Base-by-base conservation (phyloP, 768 basidiomycete species). In the Dacryopinax primogenitus region DNA sequence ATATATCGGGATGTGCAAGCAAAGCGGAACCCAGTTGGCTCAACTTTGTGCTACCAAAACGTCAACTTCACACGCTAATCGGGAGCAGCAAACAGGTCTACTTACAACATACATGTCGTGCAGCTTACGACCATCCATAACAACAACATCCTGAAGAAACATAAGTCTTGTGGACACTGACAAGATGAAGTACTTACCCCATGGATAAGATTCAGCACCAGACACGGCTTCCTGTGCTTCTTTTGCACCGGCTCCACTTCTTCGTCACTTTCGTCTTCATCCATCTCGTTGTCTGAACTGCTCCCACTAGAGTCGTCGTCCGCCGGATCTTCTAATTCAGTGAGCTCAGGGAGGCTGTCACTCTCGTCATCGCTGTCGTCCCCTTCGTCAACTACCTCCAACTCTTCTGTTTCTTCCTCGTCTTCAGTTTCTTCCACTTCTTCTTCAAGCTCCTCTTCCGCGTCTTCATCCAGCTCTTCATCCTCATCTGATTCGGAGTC, bases 1-100 rank as follows among this genome's bases (percentile, higher is more conserved):
- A 58, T 58, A 30, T 58, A 58, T 26, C 51, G 51, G 26, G 51
- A 58, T 2, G 51, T 58, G 51, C 51, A 58, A 32, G 51, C 51
- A 30, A 58, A 28, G 3, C 51, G 11, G 51, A 58, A 58, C 9
- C 51, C 51, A 3, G 3, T 58, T 15, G 51, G 51, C 4, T 58
- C 51, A 18, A 58, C 51, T 58, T 58, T 58, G 51, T 58, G 51
- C 51, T 58, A 18, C 6, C 26, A 15, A 15, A 26, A 26, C 9
- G 30, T 58, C 51, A 58, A 30, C n/a, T n/a, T n/a, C 18, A 18
- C 18, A 44, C 51, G 26, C 9, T 21, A 11, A 39, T 4, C 51
- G 26, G 51, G 3, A 28, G 18, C 13, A 26, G 18, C 26, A 4
- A 32, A 4, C 9, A 11, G 3, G 26, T 28, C 51, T 30, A 39